A percentile compares a stretch with the other conserved stretches of the same genome.
These are phyloP conservation scores for Dendrobium nobile DNA, from an alignment of 106 monocot genomes.

Conservation along the genomic window DNA sequence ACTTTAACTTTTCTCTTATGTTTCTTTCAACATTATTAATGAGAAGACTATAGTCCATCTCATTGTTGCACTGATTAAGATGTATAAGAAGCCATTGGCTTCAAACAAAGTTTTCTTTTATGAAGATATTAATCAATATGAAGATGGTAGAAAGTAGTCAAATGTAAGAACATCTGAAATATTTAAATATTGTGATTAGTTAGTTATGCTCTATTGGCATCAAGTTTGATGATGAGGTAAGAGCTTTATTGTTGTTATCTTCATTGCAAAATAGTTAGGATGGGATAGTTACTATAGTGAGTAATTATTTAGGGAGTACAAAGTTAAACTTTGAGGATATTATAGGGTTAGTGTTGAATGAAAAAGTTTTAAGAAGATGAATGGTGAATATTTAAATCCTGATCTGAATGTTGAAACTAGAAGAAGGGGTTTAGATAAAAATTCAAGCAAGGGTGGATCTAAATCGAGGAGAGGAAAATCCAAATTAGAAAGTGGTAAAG, in stretches of 20 bases:
- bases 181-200: neutral
- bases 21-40: neutral
- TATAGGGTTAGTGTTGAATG: no score
- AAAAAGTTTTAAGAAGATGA: no score
- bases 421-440: no score
- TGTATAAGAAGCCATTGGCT: neutral
- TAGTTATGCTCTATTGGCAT: neutral
- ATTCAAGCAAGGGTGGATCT: no score
- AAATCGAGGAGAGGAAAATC: no score
- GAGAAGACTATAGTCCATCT: neutral
- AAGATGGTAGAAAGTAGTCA: neutral
- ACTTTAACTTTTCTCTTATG: neutral
- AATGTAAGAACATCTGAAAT: neutral
- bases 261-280: neutral
- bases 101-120: neutral
- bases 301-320: no score
- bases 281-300: no score
- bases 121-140: neutral
- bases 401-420: no score
- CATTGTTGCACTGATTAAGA: neutral
- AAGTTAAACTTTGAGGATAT: no score
- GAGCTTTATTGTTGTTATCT: neutral
- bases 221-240: neutral
- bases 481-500: no score
- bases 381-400: no score